Conservation (phyloP, 164 flowering plant genomes). For the Akebia trifoliata region DNA sequence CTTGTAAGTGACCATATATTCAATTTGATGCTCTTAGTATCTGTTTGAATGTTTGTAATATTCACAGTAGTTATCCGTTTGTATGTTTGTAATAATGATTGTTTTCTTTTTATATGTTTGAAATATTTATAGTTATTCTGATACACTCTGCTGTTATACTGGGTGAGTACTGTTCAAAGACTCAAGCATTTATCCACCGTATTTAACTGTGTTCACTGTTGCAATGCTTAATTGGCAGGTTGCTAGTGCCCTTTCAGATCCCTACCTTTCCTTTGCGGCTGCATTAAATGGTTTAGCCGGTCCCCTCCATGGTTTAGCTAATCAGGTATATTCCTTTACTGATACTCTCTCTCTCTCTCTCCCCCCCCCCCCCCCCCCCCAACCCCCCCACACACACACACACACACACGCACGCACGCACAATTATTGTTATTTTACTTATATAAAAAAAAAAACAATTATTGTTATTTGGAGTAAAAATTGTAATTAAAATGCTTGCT, state of each 20-base stretch:
- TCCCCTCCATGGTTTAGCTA: conserved; percentile 98
- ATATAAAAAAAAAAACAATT: too few relatives aligned
- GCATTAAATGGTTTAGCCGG: conserved; percentile 98
- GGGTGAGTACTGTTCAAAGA: background rate
- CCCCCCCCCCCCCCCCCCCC: too few relatives aligned
- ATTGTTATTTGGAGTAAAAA: too few relatives aligned
- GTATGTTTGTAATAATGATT: too few relatives aligned
- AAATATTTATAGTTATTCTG: too few relatives aligned
- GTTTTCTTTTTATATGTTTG: background rate
- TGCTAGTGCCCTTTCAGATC: conserved; percentile 98
- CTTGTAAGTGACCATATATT: conserved; percentile 48
- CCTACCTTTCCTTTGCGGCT: conserved; percentile 97
- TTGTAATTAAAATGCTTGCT: background rate
- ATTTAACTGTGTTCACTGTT: background rate
- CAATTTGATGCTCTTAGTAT: background rate
- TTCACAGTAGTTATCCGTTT: background rate
- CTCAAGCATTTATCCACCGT: background rate
- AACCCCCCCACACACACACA: too few relatives aligned
- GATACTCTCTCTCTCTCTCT: background rate
- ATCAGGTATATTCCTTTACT: conserved; percentile 55
- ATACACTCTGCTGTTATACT: too few relatives aligned
- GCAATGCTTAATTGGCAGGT: conserved; percentile 43
- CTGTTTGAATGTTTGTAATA: background rate
- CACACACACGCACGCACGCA: too few relatives aligned
- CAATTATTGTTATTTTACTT: too few relatives aligned